A percentile compares a stretch with the other conserved stretches of the same genome.
Evolutionary conservation across 257 asterid species (phyloP).

Genomic region (Eustoma russellianum): DNA sequence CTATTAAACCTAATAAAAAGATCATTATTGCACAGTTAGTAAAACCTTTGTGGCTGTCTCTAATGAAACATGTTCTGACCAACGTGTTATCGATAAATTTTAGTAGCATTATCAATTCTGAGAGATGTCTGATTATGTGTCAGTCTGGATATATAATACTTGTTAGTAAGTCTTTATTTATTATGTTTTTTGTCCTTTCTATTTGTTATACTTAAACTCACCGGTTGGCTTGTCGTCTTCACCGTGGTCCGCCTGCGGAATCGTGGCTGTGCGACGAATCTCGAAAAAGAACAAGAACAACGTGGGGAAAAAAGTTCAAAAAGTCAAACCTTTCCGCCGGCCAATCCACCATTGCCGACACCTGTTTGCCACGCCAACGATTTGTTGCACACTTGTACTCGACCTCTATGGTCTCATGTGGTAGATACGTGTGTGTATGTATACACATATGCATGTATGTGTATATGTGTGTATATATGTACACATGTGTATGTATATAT

Average conservation of each 20-base stretch:
- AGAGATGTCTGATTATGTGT: not conserved
- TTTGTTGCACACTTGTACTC: not conserved
- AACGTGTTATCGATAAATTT: too few relatives aligned
- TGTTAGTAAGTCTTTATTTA: not conserved
- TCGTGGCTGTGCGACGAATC: not conserved
- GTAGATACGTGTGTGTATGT: not conserved
- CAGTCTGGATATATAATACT: too few relatives aligned
- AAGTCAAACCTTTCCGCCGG: slow-evolving; percentile 4
- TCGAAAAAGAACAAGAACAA: not conserved
- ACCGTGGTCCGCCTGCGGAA: not conserved
- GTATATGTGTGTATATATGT: not conserved
- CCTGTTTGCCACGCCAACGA: slow-evolving; percentile 13
- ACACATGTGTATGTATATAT: not conserved
- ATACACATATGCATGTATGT: not conserved
- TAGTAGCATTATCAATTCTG: too few relatives aligned
- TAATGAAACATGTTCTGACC: too few relatives aligned
- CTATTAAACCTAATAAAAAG: too few relatives aligned
- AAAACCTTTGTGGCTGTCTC: too few relatives aligned
- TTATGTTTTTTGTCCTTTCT: not conserved
- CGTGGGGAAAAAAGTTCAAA: not conserved
- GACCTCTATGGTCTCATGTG: too few relatives aligned
- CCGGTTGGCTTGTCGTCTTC: not conserved
- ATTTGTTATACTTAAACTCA: not conserved
- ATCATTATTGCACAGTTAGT: too few relatives aligned
- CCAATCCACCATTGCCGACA: slow-evolving; percentile 8